Percentiles rank a stretch among this genome's conserved stretches.
These are phyloP conservation scores for Fraxinus greggii DNA, from an alignment of 305 asterid genomes.

Conservation along the genomic window DNA sequence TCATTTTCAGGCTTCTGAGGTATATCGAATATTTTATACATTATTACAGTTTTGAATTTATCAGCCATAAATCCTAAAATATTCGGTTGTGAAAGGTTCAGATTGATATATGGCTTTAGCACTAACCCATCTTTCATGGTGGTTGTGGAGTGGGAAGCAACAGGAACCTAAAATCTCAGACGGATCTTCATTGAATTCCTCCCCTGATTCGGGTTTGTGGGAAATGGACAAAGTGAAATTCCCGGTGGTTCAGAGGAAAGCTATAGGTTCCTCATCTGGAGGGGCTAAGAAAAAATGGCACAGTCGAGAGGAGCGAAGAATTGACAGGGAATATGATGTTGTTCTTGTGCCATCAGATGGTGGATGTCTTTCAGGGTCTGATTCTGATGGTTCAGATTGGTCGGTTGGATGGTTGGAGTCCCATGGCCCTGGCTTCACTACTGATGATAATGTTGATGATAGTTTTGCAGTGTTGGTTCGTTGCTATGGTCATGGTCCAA, in stretches of 20 bases:
- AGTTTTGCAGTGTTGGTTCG: slow-evolving; percentile 54
- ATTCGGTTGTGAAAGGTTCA: not conserved
- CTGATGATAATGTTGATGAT: slow-evolving; percentile 35
- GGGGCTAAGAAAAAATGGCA: slow-evolving; percentile 37
- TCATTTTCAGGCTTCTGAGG: not conserved
- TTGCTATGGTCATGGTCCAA: slow-evolving; percentile 39
- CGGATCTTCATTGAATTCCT: slow-evolving; percentile 29
- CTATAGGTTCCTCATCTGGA: slow-evolving; percentile 34
- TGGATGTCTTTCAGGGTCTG: slow-evolving; percentile 53
- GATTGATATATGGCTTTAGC: slow-evolving; percentile 33
- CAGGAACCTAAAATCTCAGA: slow-evolving; percentile 30
- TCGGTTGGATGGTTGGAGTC: slow-evolving; percentile 61
- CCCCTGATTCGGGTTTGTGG: slow-evolving; percentile 31
- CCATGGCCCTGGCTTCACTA: slow-evolving; percentile 40
- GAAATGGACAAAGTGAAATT: slow-evolving; percentile 41
- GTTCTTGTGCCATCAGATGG: slow-evolving; percentile 54
- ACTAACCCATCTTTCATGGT: slow-evolving; percentile 36
- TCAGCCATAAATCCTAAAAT: not conserved
- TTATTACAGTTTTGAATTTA: not conserved
- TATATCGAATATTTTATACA: not conserved
- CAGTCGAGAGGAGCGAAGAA: slow-evolving; percentile 43
- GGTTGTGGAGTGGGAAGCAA: slow-evolving; percentile 43
- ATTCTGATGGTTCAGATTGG: slow-evolving; percentile 54
- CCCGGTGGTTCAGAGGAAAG: slow-evolving; percentile 29
- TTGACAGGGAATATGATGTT: slow-evolving; percentile 44